Base-by-base conservation (phyloP, 2,329 filamentous ascomycete species). In the Chaetomium globosum region DNA sequence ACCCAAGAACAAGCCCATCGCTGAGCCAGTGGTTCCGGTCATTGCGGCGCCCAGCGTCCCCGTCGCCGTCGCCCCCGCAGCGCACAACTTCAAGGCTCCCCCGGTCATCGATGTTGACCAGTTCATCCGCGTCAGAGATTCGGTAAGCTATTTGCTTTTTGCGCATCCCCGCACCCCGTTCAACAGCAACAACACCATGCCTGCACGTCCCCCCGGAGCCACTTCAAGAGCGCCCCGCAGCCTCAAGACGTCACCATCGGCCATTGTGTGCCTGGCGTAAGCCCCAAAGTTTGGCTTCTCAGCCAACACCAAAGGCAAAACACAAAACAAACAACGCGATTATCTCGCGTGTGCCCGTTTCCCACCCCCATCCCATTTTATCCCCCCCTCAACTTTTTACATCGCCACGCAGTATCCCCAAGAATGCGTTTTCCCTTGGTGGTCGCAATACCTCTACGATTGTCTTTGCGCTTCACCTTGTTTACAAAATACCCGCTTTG, bases 51-150 rank as follows among this genome's bases (percentile, higher is more conserved):
- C 71, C 61, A 68, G 64, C 65, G 69, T 66, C n/a, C 53, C 58
- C 31, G 48, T 21, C 43, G 51, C 65, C 33, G 56, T 60, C 19
- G 30, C 63, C 10, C 54, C 59, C 19, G 36, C 52, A 5, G 55
- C 60, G 1, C 65, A 66, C 46, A 33, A 30, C 31, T 54, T 67
- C 51, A 67, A 64, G 65, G 75, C 74, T 36, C 74, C 63, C 73
- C 77, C 81, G 72, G 78, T 81, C 51, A 85, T 90, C 69, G 87
- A 92, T 67, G 83, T 90, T 64, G 89, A 92, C 65, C 89, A 91
- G 77, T 94, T 94, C 76, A 84, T 91, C 67, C 84, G 89, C 74
- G 92, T 93, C 57, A 87, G 92, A 73, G 92, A 96, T 76, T 89
- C 87, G 76, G 92, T 96, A 88, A 85, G 90, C 80, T 59, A 52